Conservation (phyloP, 2,329 filamentous ascomycete genomes). For the Apiospora aurea region DNA sequence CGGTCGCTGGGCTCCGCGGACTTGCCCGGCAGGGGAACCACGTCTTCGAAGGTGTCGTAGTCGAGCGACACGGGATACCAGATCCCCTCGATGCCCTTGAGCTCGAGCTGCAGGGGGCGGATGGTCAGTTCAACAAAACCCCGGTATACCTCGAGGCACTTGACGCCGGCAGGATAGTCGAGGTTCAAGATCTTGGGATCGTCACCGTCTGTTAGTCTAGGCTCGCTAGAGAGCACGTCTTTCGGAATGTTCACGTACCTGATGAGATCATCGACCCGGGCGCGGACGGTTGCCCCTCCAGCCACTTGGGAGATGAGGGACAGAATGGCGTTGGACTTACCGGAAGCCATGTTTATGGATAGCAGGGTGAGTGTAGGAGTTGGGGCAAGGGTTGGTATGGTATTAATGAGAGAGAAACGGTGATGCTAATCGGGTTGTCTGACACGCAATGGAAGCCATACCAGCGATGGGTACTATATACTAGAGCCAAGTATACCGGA, state of each 20-base stretch:
- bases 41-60: neutral
- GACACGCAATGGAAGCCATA: neutral
- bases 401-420: neutral
- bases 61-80: neutral
- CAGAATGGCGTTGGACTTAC: neutral
- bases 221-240: no score
- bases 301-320: neutral
- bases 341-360: neutral
- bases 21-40: neutral
- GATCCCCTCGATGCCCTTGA: neutral
- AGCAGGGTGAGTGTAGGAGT: neutral
- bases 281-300: neutral
- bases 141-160: neutral
- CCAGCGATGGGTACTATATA: neutral
- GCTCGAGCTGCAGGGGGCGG: neutral
- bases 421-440: neutral
- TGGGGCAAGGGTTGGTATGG: neutral
- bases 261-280: neutral
- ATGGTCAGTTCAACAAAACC: neutral
- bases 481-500: neutral
- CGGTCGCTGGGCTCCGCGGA: neutral
- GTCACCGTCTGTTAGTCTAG: neutral
- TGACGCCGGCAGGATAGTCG: neutral
- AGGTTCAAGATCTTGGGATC: neutral
- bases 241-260: neutral